A percentile compares a stretch with the other conserved stretches of the same genome.
These are phyloP conservation scores for Davidsoniella australis DNA, from an alignment of 2,329 filamentous ascomycete species.

Conservation along the genomic window DNA sequence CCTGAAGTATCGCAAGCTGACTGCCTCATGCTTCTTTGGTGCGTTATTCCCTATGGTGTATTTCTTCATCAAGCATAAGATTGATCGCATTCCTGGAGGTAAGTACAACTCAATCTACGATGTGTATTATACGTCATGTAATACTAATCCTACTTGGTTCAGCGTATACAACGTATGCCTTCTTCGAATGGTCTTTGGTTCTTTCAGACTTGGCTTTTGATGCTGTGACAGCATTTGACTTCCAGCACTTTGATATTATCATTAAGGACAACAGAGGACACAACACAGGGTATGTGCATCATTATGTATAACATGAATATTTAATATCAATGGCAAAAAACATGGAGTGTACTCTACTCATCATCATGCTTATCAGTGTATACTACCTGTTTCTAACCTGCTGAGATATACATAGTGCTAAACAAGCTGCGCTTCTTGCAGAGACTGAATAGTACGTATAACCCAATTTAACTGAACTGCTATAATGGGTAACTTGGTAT, in stretches of 20 bases:
- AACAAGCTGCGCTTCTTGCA: slow-evolving; percentile 8
- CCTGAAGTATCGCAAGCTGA: slow-evolving; percentile 73
- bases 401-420: slow-evolving; percentile 7
- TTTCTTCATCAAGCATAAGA: slow-evolving; percentile 97
- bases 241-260: slow-evolving; percentile 71
- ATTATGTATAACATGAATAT: slow-evolving; percentile 45
- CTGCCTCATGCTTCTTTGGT: slow-evolving; percentile 74
- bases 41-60: slow-evolving; percentile 82
- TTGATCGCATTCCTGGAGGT: slow-evolving; percentile 88
- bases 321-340: too few relatives aligned
- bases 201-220: slow-evolving; percentile 94
- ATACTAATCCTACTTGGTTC: slow-evolving; percentile 8
- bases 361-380: background rate
- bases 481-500: too few relatives aligned
- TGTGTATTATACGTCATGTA: background rate
- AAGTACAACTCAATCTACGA: slow-evolving; percentile 20
- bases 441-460: slow-evolving; percentile 18
- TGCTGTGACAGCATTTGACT: slow-evolving; percentile 84
- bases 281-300: slow-evolving; percentile 96
- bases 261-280: slow-evolving; percentile 77
- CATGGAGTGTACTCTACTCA: too few relatives aligned
- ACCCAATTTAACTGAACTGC: background rate
- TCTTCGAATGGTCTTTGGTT: slow-evolving; percentile 94
- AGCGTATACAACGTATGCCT: slow-evolving; percentile 96
- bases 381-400: slow-evolving; percentile 14